These are phyloP conservation scores for Geranomyces michiganensis DNA, from an alignment of 192 early-diverging fungal genomes.

Conservation along the genomic window DNA sequence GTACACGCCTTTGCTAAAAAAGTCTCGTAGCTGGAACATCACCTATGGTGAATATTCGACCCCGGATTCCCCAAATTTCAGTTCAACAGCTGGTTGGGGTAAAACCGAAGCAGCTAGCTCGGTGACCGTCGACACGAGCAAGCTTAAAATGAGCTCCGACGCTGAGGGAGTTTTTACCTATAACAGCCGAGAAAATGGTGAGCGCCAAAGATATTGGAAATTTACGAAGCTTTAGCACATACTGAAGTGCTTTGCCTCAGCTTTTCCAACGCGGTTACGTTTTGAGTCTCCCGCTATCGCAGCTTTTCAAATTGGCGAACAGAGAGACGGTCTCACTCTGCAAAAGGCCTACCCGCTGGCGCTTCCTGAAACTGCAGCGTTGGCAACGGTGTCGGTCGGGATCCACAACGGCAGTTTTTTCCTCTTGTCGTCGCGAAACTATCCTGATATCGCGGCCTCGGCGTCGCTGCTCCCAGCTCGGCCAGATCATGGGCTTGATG, in stretches of 20 bases:
- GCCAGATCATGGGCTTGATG: constrained; percentile 1
- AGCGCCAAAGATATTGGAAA: too few relatives aligned
- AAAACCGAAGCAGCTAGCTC: not conserved
- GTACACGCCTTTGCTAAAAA: not conserved
- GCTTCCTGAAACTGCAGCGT: constrained; percentile 27
- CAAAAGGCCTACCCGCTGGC: not conserved
- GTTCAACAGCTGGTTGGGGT: not conserved
- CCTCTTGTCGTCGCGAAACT: constrained; percentile 68
- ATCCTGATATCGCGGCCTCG: constrained; percentile 46
- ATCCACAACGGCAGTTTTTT: constrained; percentile 67
- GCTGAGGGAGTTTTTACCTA: constrained; percentile 6
- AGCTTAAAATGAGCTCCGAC: not conserved
- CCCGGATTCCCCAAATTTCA: constrained; percentile 23
- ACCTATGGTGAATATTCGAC: constrained; percentile 46
- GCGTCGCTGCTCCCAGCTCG: constrained; percentile 11
- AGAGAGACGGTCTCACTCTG: not conserved
- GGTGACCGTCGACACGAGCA: not conserved
- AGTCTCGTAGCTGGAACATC: constrained; percentile 39
- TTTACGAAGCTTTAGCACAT: too few relatives aligned
- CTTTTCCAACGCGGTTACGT: constrained; percentile 3
- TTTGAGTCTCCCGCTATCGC: constrained; percentile 41
- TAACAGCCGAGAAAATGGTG: not conserved
- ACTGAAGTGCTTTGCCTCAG: not conserved
- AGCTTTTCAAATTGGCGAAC: constrained; percentile 35
- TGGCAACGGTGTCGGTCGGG: constrained; percentile 47